Evolutionary conservation across 164 flowering plant species (phyloP).

Genomic region (Tetracentron sinense): DNA sequence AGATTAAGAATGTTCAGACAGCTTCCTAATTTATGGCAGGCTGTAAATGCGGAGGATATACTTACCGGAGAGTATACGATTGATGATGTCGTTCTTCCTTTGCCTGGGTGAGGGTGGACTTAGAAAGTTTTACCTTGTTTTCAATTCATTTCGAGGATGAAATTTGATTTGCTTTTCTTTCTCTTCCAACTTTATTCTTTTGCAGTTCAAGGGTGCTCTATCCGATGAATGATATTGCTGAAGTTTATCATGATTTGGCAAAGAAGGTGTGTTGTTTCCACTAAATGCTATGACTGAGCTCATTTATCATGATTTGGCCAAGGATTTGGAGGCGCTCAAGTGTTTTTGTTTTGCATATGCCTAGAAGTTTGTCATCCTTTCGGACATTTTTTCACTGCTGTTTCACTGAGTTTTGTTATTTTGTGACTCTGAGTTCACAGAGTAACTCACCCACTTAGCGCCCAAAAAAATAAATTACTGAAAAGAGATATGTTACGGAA

Average conservation of each 20-base stretch:
- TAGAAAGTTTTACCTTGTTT: neutral
- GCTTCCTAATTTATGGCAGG: slow-evolving; percentile 39
- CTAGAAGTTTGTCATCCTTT: too few relatives aligned
- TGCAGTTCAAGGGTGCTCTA: slow-evolving; percentile 69
- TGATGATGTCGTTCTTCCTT: slow-evolving; percentile 85
- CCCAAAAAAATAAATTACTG: too few relatives aligned
- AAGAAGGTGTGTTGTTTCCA: slow-evolving; percentile 53
- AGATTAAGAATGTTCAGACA: neutral
- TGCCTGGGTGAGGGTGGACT: slow-evolving; percentile 71
- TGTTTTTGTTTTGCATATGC: too few relatives aligned
- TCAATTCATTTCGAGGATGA: neutral
- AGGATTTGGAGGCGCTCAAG: neutral
- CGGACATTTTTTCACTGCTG: too few relatives aligned
- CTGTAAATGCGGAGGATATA: slow-evolving; percentile 57
- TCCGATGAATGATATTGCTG: slow-evolving; percentile 69
- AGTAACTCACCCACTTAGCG: too few relatives aligned
- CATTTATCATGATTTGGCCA: neutral
- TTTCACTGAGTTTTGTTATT: too few relatives aligned
- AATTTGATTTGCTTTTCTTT: neutral
- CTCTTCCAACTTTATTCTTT: slow-evolving; percentile 6
- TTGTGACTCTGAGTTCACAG: too few relatives aligned
- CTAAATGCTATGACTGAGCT: neutral
- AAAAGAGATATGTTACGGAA: too few relatives aligned
- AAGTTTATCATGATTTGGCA: slow-evolving; percentile 79
- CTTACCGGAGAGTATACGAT: slow-evolving; percentile 45